Evolutionary conservation across 2,329 filamentous ascomycete species (phyloP), one percentile per base, ranked within the genome.

Genomic region (Tolypocladium capitatum): DNA sequence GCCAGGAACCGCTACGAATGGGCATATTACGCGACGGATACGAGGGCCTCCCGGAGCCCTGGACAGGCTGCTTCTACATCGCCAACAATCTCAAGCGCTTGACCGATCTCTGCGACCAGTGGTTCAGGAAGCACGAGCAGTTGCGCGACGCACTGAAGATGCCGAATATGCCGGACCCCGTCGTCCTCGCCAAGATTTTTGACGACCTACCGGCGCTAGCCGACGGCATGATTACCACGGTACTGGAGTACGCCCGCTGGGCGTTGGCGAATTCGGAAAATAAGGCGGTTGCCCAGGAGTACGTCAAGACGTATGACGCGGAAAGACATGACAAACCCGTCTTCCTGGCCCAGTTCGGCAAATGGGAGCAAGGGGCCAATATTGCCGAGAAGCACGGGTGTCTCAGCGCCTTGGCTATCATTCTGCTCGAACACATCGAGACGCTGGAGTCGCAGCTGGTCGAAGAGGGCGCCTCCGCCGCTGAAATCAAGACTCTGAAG

Each of bases 31-130:
- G 69, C 2, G 68, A 74, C 16, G 76, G 78, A 41, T 90, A 88
- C 58, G 74, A 81, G 20, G 78, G 74, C 11, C 72, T 96, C 9
- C 78, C 84, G 0, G 81, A 86, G 50, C 85, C 90, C 41, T 98
- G 92, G 92, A 96, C 90, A 0, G 89, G 86, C 16, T 80, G 76
- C 54, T 64, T 69, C 40, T 78, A 73, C 52, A 69, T 81, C 48
- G 75, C 79, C 45, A 81, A 81, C 60, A 82, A 81, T 51, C 58
- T 73, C 13, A 77, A 78, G 58, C 76, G 78, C 18, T 70, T 82
- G 16, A 68, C 78, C 24, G 75, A 81, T 52, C 70, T 83, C 18
- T 72, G 72, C 35, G 68, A 73, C 27, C 70, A 73, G 49, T 80
- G 75, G 76, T 66, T 76, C 4, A 68, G 72, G 43, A 67, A 73